phyloP scores from a whole-genome alignment of 1,284 basidiomycete genomes.

The Ganoderma boninense region DNA sequence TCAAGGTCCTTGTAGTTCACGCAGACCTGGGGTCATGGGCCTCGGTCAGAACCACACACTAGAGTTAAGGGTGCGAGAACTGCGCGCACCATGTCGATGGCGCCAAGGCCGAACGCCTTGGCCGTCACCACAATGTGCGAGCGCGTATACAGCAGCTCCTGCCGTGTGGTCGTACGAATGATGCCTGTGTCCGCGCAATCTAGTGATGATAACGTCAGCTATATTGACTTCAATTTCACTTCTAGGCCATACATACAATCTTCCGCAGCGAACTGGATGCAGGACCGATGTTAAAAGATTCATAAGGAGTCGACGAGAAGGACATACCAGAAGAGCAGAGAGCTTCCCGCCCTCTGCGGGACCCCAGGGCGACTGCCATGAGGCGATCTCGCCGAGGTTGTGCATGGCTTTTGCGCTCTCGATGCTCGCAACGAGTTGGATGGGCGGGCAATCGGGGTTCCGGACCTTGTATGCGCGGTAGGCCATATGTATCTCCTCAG shows the following conservation, averaged over 20 bases:
- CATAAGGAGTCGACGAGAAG: conserved; percentile 31
- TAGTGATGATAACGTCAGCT: conserved; percentile 38
- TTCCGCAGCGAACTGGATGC: conserved; percentile 84
- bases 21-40: conserved; percentile 70
- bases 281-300: background rate
- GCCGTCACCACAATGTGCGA: conserved; percentile 87
- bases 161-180: conserved; percentile 76
- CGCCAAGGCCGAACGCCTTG: conserved; percentile 84
- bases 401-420: conserved; percentile 78
- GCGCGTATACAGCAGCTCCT: conserved; percentile 87
- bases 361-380: conserved; percentile 62
- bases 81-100: conserved; percentile 86
- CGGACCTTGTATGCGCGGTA: conserved; percentile 34
- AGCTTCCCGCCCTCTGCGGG: conserved; percentile 56
- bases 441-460: conserved; percentile 41
- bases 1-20: conserved; percentile 86
- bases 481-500: conserved; percentile 50
- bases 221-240: background rate
- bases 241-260: conserved; percentile 70
- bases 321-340: conserved; percentile 62
- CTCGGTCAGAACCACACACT: background rate
- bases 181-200: conserved; percentile 90
- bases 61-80: background rate
- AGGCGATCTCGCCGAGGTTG: conserved; percentile 68
- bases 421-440: conserved; percentile 79